These are phyloP conservation scores for Citrus cavaleriei DNA, from an alignment of 345 rosid species.

Conservation along the genomic window DNA sequence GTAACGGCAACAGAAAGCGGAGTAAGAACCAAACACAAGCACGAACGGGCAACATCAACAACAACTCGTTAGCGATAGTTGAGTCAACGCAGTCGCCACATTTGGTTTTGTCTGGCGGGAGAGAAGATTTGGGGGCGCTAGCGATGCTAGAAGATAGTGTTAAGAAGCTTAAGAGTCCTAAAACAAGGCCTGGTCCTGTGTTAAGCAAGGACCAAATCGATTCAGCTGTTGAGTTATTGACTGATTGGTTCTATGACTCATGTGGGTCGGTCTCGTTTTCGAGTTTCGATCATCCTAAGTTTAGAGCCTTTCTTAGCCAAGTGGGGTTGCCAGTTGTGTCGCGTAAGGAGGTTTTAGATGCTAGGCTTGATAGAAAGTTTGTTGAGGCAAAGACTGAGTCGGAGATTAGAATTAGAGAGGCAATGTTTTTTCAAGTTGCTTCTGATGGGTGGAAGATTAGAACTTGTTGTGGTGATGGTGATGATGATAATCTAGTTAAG, in stretches of 20 bases:
- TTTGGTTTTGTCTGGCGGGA: constrained; percentile 51
- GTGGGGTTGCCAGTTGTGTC: constrained; percentile 50
- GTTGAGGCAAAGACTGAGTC: constrained; percentile 39
- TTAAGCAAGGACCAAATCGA: constrained; percentile 45
- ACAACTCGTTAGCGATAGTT: constrained; percentile 37
- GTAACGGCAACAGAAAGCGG: constrained; percentile 40
- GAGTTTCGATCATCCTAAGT: constrained; percentile 52
- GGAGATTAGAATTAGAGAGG: constrained; percentile 48
- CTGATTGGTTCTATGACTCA: constrained; percentile 53
- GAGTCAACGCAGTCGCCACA: constrained; percentile 43
- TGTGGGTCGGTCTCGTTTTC: constrained; percentile 52
- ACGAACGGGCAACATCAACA: background rate
- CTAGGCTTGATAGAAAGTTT: constrained; percentile 40
- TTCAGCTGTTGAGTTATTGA: constrained; percentile 42
- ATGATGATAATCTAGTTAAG: constrained; percentile 38
- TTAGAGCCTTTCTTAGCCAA: constrained; percentile 46
- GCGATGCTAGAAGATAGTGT: constrained; percentile 60
- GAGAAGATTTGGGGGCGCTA: constrained; percentile 48
- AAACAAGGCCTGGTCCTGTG: constrained; percentile 43
- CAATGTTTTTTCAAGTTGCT: constrained; percentile 51
- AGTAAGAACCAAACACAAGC: constrained; percentile 12
- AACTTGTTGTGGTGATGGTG: constrained; percentile 30
- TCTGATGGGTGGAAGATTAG: constrained; percentile 50
- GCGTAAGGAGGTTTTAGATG: constrained; percentile 35
- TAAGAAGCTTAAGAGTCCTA: constrained; percentile 55